Base-by-base conservation (phyloP, 1,139 yeast genomes). In the Candida dubliniensis region DNA sequence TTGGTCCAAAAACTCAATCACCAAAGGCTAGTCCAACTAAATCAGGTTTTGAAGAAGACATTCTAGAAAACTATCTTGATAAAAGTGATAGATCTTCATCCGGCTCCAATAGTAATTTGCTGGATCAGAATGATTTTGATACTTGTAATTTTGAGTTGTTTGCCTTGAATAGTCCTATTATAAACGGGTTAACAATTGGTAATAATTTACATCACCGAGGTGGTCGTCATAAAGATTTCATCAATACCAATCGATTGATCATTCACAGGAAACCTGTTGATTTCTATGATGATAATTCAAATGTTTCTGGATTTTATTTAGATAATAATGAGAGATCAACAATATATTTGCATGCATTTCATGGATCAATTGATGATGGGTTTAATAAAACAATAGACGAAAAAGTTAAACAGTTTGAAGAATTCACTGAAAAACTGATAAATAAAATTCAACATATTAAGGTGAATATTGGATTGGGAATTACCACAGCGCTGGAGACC, bases 181-280 rank as follows among this genome's bases (percentile, higher is more conserved):
- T 70, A 11, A 69, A 66, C 48, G 75, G 76, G 0, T 52, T 70
- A 15, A 70, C 71, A 1, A 53, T 69, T 14, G 75, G 75, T 0
- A 55, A 57, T 13, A 63, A 60, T 46, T 45, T 62, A 26, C 47
- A 61, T 11, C 66, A 62, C 39, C 50, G 69, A 33, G 34, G 42
- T 8, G 13, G 34, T 10, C 36, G 46, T 31, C 34, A 38, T n/a
- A 11, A 31, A 3, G 31, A 35, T 9, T 42, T 46, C 13, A 29
- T 34, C 3, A 45, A 45, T 15, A 11, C 44, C 1, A 58, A 52
- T 34, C 52, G 60, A 31, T 36, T 53, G 25, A 60, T 60, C 27
- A 59, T 62, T 31, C 60, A 58, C 46, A 46, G 64, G 29, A 33
- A 42, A 33, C 51, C 49, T 1, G 25, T 48, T 37, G 34, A 37